These are phyloP conservation scores for Spirogloea muscicola DNA, from an alignment of 139 green algal genomes.

Conservation along the genomic window DNA sequence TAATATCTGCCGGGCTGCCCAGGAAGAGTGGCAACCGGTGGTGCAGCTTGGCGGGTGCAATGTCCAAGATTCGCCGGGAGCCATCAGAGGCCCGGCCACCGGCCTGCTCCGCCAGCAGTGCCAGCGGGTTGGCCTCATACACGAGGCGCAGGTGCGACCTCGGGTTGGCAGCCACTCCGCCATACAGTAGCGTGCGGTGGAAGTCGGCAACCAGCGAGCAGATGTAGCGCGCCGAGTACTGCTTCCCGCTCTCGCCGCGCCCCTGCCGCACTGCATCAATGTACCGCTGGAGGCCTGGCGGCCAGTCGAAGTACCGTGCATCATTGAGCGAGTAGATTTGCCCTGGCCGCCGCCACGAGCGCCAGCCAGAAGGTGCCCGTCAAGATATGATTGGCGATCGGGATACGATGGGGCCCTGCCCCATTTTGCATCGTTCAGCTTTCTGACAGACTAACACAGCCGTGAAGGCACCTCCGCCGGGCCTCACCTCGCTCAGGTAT, in stretches of 20 bases:
- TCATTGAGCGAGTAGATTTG: slow-evolving; percentile 78
- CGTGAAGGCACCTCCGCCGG: too few relatives aligned
- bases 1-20: slow-evolving; percentile 60
- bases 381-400: too few relatives aligned
- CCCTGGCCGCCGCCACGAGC: too few relatives aligned
- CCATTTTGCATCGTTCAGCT: too few relatives aligned
- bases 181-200: slow-evolving; percentile 62
- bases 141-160: slow-evolving; percentile 62
- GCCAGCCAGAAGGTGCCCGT: too few relatives aligned
- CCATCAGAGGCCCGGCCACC: slow-evolving; percentile 32
- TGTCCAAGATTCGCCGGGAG: slow-evolving; percentile 55
- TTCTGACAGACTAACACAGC: too few relatives aligned
- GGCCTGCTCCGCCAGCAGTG: slow-evolving; percentile 58
- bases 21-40: slow-evolving; percentile 78
- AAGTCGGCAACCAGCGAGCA: slow-evolving; percentile 66
- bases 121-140: slow-evolving; percentile 67
- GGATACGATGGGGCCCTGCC: too few relatives aligned
- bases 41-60: slow-evolving; percentile 66
- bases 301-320: slow-evolving; percentile 70
- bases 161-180: slow-evolving; percentile 56
- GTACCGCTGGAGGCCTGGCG: slow-evolving; percentile 56
- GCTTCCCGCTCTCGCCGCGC: slow-evolving; percentile 58
- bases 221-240: slow-evolving; percentile 70
- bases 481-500: slow-evolving; percentile 58
- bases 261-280: slow-evolving; percentile 62